Conservation (phyloP, 805 yeast genomes). For the Metschnikowia orientalis region DNA sequence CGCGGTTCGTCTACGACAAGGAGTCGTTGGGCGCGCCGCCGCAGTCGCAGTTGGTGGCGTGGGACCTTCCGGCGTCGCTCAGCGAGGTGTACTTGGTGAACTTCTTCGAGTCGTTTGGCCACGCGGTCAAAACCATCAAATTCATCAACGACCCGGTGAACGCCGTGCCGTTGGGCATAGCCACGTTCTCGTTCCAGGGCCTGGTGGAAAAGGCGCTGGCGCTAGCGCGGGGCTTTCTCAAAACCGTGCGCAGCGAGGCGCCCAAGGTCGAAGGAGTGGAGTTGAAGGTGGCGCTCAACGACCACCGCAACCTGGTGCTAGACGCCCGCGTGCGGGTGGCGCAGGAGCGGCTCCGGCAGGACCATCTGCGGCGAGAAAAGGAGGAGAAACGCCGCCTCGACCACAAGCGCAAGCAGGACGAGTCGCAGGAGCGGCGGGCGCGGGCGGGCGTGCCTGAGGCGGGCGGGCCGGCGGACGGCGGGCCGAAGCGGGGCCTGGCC, state of each 20-base stretch:
- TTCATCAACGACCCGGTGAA: slow-evolving; percentile 65
- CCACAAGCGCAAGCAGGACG: slow-evolving; percentile 2
- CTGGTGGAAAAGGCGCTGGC: slow-evolving; percentile 41
- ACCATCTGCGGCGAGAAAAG: slow-evolving; percentile 25
- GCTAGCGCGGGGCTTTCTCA: slow-evolving; percentile 31
- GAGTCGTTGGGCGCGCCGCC: slow-evolving; percentile 76
- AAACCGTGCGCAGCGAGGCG: slow-evolving; percentile 20
- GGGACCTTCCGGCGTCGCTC: slow-evolving; percentile 58
- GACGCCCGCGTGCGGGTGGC: slow-evolving; percentile 28
- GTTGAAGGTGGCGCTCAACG: slow-evolving; percentile 52
- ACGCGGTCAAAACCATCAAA: slow-evolving; percentile 50
- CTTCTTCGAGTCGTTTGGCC: slow-evolving; percentile 60
- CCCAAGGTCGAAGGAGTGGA: slow-evolving; percentile 50
- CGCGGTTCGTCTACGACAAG: slow-evolving; percentile 54
- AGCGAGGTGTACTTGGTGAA: slow-evolving; percentile 44
- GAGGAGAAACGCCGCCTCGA: slow-evolving; percentile 21
- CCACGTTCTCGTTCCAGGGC: slow-evolving; percentile 59
- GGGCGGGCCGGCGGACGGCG: slow-evolving; percentile 4
- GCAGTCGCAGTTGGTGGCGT: slow-evolving; percentile 60
- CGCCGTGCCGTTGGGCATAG: slow-evolving; percentile 76
- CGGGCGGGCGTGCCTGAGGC: neutral
- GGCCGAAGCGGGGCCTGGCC: slow-evolving; percentile 17
- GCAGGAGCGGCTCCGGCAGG: slow-evolving; percentile 23
- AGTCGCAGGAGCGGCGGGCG: neutral
- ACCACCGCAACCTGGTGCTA: slow-evolving; percentile 36